Conservation (phyloP, 495 filamentous ascomycete species). For the Clavariopsis aquatica region DNA sequence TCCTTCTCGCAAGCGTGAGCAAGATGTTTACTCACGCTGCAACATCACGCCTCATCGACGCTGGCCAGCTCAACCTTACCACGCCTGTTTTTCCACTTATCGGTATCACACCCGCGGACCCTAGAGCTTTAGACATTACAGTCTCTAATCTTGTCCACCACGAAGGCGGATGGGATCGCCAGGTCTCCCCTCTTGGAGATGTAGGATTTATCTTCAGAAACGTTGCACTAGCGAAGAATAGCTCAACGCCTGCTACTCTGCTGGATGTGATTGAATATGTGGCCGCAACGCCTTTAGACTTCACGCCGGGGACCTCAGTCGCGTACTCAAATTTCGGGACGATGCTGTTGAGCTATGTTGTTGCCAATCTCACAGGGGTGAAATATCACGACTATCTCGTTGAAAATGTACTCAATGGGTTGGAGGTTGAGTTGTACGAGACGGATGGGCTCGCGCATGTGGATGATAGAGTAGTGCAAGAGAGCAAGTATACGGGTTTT, state of each 20-base stretch:
- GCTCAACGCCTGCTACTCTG: not conserved
- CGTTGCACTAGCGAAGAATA: not conserved
- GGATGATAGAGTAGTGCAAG: not conserved
- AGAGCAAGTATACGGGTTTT: not conserved
- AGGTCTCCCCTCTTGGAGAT: not conserved
- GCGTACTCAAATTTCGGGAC: not conserved
- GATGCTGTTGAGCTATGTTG: not conserved
- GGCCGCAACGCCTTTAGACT: not conserved
- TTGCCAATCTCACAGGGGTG: not conserved
- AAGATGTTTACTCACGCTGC: slow-evolving; percentile 28
- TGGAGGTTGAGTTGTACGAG: not conserved
- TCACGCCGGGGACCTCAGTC: not conserved
- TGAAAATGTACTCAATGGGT: not conserved
- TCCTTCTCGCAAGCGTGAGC: slow-evolving; percentile 33
- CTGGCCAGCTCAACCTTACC: not conserved
- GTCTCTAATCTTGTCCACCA: not conserved
- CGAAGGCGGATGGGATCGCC: not conserved
- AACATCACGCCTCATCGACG: slow-evolving; percentile 24
- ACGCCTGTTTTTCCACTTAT: not conserved
- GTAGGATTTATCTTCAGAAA: not conserved
- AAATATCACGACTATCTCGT: not conserved
- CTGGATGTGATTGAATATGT: not conserved
- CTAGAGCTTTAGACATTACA: not conserved
- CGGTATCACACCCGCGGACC: not conserved
- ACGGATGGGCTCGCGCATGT: not conserved